Evolutionary conservation across 1,139 yeast species (phyloP).

Genomic region (Sugiyamaella castrensis): DNA sequence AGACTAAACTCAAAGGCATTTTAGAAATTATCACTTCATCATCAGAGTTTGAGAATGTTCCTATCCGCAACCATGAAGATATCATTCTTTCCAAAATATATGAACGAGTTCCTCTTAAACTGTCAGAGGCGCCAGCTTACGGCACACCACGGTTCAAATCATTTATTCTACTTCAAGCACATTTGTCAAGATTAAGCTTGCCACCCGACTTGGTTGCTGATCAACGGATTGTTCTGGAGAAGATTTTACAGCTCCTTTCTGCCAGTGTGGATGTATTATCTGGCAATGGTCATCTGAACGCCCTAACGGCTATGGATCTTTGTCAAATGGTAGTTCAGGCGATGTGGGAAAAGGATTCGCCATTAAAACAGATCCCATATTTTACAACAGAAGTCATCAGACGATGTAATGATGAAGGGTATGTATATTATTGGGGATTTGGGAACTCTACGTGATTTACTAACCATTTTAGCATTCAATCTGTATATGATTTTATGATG

Average conservation of each 20-base stretch:
- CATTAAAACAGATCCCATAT: slow-evolving; percentile 78
- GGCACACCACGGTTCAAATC: slow-evolving; percentile 66
- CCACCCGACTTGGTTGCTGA: slow-evolving; percentile 62
- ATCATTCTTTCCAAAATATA: slow-evolving; percentile 49
- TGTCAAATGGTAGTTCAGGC: slow-evolving; percentile 89
- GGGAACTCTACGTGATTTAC: too few species aligned
- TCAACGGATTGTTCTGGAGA: slow-evolving; percentile 50
- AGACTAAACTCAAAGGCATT: slow-evolving; percentile 52
- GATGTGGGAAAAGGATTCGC: slow-evolving; percentile 76
- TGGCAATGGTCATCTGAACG: slow-evolving; percentile 75
- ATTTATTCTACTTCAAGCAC: slow-evolving; percentile 75
- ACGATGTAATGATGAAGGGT: slow-evolving; percentile 49
- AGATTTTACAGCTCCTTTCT: slow-evolving; percentile 51
- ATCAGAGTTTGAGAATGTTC: slow-evolving; percentile 62
- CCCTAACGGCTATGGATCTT: slow-evolving; percentile 80
- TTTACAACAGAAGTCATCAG: slow-evolving; percentile 53
- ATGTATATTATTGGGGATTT: slow-evolving; percentile 18
- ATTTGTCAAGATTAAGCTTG: slow-evolving; percentile 62
- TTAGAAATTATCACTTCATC: slow-evolving; percentile 67
- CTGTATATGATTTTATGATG: slow-evolving; percentile 82
- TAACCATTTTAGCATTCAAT: slow-evolving; percentile 48
- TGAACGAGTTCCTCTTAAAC: slow-evolving; percentile 60
- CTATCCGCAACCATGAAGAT: slow-evolving; percentile 61
- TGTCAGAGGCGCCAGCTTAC: slow-evolving; percentile 27
- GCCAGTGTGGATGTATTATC: slow-evolving; percentile 76